These are phyloP conservation scores for Sesbania bispinosa DNA, from an alignment of 306 rosid genomes.

Conservation along the genomic window DNA sequence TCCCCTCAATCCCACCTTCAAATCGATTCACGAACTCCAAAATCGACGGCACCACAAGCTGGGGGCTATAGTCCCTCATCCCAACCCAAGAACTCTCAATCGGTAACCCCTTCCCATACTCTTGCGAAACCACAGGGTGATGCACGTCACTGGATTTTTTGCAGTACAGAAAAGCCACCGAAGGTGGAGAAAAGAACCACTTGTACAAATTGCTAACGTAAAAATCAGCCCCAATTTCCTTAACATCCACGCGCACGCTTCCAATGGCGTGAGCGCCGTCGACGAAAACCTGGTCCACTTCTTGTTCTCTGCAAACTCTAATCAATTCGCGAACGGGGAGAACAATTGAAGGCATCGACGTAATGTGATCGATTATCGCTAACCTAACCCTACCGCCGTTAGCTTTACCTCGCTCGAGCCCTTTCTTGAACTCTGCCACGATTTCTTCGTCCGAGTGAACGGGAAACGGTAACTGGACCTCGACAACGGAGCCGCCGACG, in stretches of 20 bases:
- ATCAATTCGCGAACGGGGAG: conserved; percentile 48
- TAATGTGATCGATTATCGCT: conserved; percentile 59
- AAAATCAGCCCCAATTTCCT: conserved; percentile 60
- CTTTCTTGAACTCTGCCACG: conserved; percentile 42
- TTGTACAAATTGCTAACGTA: conserved; percentile 58
- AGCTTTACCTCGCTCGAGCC: conserved; percentile 39
- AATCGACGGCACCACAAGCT: conserved; percentile 57
- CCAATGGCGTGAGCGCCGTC: conserved; percentile 66
- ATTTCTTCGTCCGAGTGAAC: conserved; percentile 41
- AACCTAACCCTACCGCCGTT: conserved; percentile 52
- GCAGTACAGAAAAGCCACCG: conserved; percentile 54
- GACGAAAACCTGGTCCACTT: conserved; percentile 61
- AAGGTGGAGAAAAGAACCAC: conserved; percentile 60
- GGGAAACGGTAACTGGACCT: conserved; percentile 58
- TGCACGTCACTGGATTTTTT: conserved; percentile 33
- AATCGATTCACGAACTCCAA: conserved; percentile 53
- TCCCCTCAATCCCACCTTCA: conserved; percentile 60
- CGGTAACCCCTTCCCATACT: conserved; percentile 57
- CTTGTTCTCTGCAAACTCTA: conserved; percentile 44
- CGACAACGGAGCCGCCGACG: conserved; percentile 42
- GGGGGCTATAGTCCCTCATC: conserved; percentile 56
- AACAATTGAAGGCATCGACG: conserved; percentile 61
- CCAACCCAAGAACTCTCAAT: conserved; percentile 66
- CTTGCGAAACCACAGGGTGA: conserved; percentile 53
- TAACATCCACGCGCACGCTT: conserved; percentile 37